Evolutionary conservation across 345 rosid genomes (phyloP).

Genomic region (Rhizophora mangle): DNA sequence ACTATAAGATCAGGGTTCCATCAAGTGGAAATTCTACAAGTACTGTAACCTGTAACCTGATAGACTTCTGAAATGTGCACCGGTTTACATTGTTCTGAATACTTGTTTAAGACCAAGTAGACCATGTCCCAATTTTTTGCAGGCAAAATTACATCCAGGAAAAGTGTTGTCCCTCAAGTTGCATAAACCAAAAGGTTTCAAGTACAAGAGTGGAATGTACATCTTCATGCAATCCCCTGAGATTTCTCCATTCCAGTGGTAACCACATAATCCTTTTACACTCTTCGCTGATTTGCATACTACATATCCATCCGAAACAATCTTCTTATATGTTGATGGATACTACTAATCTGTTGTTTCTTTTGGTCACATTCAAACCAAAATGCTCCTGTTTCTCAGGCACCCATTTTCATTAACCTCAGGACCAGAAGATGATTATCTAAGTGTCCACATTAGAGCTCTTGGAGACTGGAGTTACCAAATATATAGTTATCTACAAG

Average conservation of each 20-base stretch:
- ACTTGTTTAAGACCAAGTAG: neutral
- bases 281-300: neutral
- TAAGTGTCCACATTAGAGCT: conserved; percentile 53
- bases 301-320: too few species aligned
- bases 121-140: neutral
- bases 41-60: conserved; percentile 13
- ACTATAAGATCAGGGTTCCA: conserved; percentile 40
- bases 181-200: conserved; percentile 43
- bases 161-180: conserved; percentile 44
- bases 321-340: too few species aligned
- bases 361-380: neutral
- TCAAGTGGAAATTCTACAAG: conserved; percentile 34
- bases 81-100: neutral
- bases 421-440: conserved; percentile 42
- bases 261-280: conserved; percentile 5
- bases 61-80: neutral
- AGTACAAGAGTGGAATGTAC: conserved; percentile 49
- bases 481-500: conserved; percentile 43
- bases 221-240: conserved; percentile 52
- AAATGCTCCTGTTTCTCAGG: conserved; percentile 29
- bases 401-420: conserved; percentile 64
- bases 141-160: conserved; percentile 49
- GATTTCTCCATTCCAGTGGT: conserved; percentile 58
- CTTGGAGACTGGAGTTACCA: conserved; percentile 64
- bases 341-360: neutral